Percentiles rank a stretch among this genome's conserved stretches.
Evolutionary conservation across 2,329 filamentous ascomycete species (phyloP).

Genomic region (Hypomyces rosellus): DNA sequence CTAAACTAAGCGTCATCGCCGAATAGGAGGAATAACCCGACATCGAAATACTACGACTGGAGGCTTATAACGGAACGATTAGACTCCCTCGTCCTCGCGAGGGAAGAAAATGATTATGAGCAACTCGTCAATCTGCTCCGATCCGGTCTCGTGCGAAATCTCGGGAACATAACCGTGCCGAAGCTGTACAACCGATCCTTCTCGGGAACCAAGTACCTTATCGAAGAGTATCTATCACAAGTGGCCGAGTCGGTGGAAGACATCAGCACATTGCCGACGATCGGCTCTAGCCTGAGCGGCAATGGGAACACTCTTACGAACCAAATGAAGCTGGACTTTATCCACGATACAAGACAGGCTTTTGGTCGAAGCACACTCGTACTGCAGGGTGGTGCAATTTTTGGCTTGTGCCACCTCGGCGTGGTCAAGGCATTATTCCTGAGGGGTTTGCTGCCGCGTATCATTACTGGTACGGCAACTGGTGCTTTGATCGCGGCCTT

Average conservation of each 20-base stretch:
- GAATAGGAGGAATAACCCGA: constrained; percentile 70
- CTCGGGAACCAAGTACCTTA: constrained; percentile 80
- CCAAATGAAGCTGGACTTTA: constrained; percentile 75
- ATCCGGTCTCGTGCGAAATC: constrained; percentile 72
- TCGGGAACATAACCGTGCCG: constrained; percentile 83
- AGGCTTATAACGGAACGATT: constrained; percentile 73
- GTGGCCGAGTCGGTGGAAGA: constrained; percentile 76
- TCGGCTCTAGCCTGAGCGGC: constrained; percentile 26
- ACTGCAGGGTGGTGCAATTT: constrained; percentile 84
- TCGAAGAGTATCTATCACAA: constrained; percentile 84
- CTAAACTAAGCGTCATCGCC: background rate
- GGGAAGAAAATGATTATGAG: constrained; percentile 65
- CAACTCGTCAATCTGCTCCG: constrained; percentile 73
- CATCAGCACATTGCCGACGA: constrained; percentile 61
- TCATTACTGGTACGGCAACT: constrained; percentile 86
- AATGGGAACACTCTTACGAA: constrained; percentile 47
- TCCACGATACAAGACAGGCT: constrained; percentile 81
- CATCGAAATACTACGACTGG: constrained; percentile 80
- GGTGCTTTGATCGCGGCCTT: constrained; percentile 85
- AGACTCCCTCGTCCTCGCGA: constrained; percentile 61
- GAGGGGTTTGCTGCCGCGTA: constrained; percentile 73
- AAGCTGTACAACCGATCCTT: constrained; percentile 80
- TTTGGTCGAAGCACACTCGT: constrained; percentile 84
- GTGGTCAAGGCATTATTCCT: constrained; percentile 84
- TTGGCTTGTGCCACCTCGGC: constrained; percentile 83